Evolutionary conservation across 2,329 filamentous ascomycete genomes (phyloP).

Genomic region (Tolypocladium endophyticum): DNA sequence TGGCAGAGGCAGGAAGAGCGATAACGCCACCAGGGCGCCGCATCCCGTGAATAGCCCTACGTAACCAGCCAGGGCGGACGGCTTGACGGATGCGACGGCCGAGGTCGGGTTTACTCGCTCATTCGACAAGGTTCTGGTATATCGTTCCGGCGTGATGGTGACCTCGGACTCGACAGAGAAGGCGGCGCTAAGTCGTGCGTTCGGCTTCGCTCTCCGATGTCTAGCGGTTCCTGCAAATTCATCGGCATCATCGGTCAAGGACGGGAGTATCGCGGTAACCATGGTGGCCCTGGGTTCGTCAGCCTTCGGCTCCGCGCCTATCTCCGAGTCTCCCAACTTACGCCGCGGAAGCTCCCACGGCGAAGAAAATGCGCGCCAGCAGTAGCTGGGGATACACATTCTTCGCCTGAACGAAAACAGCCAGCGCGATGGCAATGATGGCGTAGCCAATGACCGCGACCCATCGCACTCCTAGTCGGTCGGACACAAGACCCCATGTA

Average conservation of each 20-base stretch:
- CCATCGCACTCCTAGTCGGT: conserved; percentile 64
- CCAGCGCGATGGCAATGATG: conserved; percentile 67
- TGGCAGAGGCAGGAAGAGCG: conserved; percentile 77
- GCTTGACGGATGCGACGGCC: conserved; percentile 27
- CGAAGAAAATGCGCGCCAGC: conserved; percentile 77
- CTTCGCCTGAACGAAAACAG: conserved; percentile 72
- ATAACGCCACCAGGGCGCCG: conserved; percentile 76
- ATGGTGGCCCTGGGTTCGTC: conserved; percentile 58
- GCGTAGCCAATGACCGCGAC: conserved; percentile 69
- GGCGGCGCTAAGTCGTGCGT: conserved; percentile 46
- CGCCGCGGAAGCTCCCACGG: conserved; percentile 81
- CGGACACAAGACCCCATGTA: conserved; percentile 66
- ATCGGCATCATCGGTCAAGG: conserved; percentile 43
- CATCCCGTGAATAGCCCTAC: conserved; percentile 90
- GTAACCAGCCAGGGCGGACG: conserved; percentile 64
- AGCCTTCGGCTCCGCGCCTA: conserved; percentile 5
- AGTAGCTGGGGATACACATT: conserved; percentile 86
- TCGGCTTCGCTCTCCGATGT: conserved; percentile 20
- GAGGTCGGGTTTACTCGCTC: conserved; percentile 10
- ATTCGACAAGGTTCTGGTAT: conserved; percentile 26
- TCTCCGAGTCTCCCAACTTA: conserved; percentile 28
- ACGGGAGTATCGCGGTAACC: conserved; percentile 90
- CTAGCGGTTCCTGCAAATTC: conserved; percentile 3
- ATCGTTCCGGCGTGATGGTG: conserved; percentile 62
- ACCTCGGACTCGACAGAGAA: conserved; percentile 63